Base-by-base conservation (phyloP, 257 asterid species). In the Penstemon barbatus region DNA sequence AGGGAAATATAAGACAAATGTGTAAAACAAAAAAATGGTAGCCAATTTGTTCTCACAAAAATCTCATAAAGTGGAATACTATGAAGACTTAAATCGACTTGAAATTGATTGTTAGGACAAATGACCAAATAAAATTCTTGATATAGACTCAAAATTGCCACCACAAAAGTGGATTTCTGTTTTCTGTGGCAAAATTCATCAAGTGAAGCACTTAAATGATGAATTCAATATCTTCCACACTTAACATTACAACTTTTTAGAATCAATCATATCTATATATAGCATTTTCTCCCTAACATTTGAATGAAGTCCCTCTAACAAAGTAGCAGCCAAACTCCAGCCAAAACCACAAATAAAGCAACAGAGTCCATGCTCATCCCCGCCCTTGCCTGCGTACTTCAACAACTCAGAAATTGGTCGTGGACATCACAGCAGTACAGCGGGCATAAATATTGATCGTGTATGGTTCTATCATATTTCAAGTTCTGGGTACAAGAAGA, bases 1-100 rank as follows among this genome's bases (percentile, higher is more conserved):
- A 66, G 44, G 36, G 51, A 55, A 68, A 55, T 40, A 41, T 56
- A 25, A 52, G 52, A 48, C 12, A 38, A 71, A 44, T 8, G 72
- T 18, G 63, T 61, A 18, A 59, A 68, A 80, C 33, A 1, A 55
- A 61, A 10, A 52, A 61, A 36, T 6, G 25, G 10, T 6, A 25
- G 33, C 48, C 36, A 13, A 52, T 39, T 42, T 68, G 54, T 39
- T 46, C 62, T 44, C 52, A 57, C 36, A 43, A 15, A 5, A 49
- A 18, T 36, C 6, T 5, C 9, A 19, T 18, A 19, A 54, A 54
- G 36, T 54, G 3, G 44, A 10, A 37, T 19, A 4, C 3, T 40
- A 12, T 59, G 33, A 25, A 25, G 33, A 25, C 33, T 25, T 2
- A 25, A 25, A 25, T 25, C 33, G 10, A 59, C 46, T 39, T 2